Evolutionary conservation across 352 stramenopile genomes (phyloP), one percentile per base, ranked within the genome.

Genomic region (Globisporangium yorkense): DNA sequence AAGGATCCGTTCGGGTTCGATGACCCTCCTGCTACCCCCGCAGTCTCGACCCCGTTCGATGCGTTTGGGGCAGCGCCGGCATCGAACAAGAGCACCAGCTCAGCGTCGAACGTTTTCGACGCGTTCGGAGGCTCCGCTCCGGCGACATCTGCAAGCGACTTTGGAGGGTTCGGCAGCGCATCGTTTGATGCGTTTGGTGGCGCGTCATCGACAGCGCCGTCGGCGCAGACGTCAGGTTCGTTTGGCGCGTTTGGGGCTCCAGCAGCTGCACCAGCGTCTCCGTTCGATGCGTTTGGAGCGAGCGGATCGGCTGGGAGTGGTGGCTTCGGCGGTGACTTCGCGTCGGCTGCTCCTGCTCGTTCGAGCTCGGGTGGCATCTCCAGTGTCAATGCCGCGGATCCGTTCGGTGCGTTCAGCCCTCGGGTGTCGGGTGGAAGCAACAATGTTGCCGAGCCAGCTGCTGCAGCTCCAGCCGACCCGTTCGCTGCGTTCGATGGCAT

Each of bases 401-500:
- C 59, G 33, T 70, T 77, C 29, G 48, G 48, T 35, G 60, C 63
- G 16, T 69, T 74, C 33, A 70, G 60, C 37, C 51, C 54, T 10
- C 56, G 57, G 27, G 53, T 62, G 41, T 60, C 56, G 18, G 71
- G 54, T 24, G 63, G 55, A 21, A 58, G 43, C 54, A 60, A 39
- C 16, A 46, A 61, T 8, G n/a, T 24, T 3, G 56, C 58, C 18
- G 59, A 45, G 15, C 53, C 61, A 43, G 56, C 62, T 41, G 45
- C 54, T 15, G 53, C 56, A 35, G 56, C 59, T 41, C 24, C 63
- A 50, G 31, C 45, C 27, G 74, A 92, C 60, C 77, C 72, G 40
- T 92, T 92, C 61, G 62, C 75, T 27, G 83, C 80, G 41, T 92
- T 92, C 54, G 77, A 88, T 51, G 65, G 48, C 16, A 71, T 87